A percentile compares a stretch with the other conserved stretches of the same genome.
phyloP scores from a whole-genome alignment of 2,329 filamentous ascomycete species.

The Plectosphaerella sp. region DNA sequence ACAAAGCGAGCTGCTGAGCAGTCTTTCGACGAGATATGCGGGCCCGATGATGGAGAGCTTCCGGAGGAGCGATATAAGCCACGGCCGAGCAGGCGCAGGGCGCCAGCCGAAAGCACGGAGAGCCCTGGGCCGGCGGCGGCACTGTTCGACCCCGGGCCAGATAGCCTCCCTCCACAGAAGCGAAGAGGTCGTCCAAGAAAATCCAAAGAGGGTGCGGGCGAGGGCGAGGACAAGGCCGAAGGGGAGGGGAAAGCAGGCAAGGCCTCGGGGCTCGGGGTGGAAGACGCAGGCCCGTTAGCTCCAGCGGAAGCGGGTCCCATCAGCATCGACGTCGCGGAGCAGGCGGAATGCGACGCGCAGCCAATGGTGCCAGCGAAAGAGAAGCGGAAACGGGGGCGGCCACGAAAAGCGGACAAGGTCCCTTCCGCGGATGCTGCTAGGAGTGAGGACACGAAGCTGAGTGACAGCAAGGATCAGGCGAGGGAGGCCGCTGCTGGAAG shows the following conservation, averaged over 20 bases:
- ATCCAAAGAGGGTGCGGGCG: background rate
- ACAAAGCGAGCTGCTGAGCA: no score
- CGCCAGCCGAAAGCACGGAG: background rate
- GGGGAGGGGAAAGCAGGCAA: background rate
- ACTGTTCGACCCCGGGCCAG: conserved; percentile 6
- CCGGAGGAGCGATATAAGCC: background rate
- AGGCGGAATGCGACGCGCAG: conserved; percentile 1
- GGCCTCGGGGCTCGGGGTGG: background rate
- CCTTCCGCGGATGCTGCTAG: background rate
- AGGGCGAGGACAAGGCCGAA: background rate
- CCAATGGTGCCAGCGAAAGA: conserved; percentile 3
- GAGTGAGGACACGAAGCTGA: background rate
- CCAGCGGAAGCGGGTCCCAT: background rate
- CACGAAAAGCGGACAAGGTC: conserved; percentile 28
- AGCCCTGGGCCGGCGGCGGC: background rate
- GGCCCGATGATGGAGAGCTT: background rate
- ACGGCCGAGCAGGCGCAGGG: conserved; percentile 1
- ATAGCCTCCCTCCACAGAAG: conserved; percentile 3
- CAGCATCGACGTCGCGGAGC: conserved; percentile 7
- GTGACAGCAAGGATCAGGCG: background rate
- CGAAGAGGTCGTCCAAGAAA: conserved; percentile 14
- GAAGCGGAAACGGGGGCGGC: conserved; percentile 32
- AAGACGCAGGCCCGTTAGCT: background rate
- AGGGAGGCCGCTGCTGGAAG: background rate
- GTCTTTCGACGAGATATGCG: background rate